Base-by-base conservation (phyloP, 257 asterid genomes). In the Fraxinus anomala region DNA sequence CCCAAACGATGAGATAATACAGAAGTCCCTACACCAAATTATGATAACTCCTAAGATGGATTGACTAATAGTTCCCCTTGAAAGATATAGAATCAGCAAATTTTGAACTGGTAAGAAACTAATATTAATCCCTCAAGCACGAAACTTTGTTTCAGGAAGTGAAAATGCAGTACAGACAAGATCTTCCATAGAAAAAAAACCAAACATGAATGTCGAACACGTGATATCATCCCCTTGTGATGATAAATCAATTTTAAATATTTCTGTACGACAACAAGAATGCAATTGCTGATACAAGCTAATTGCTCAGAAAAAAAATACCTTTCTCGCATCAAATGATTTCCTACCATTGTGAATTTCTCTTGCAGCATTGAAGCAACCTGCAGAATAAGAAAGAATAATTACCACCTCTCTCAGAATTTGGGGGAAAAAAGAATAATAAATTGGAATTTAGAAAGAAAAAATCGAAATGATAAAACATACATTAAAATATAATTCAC, bases 321-420 rank as follows among this genome's bases (percentile, higher is more conserved):
- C 99, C 98, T 91, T 93, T 80, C 97, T 91, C 21, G 97, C 98
- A 83, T 95, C 97, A 85, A 93, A 95, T 10, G 97, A 95, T 84
- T 95, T 91, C 79, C 99, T 75, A 91, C 84, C 76, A 95, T 91
- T 17, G 87, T 87, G 83, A 95, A 93, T 6, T 96, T 94, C 80
- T 93, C 98, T 8, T 85, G 99, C 89, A 95, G 85, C 93, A 93
- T 88, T 37, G 99, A 91, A 80, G 97, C 91, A 70, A 93, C 97
- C 98, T 90, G 84, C 82, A 85, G 82, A 70, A 78, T 13, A 65
- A 21, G 68, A 61, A 24, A 59, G 67, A 59, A 59, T 21, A 49
- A 49, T 21, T n/a, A 8, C 12, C 67, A 1, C 67, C 1, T 21
- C 63, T 17, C 63, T 16, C 24, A 0, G 21, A 17, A 51, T 51